These are phyloP conservation scores for Moringa oleifera DNA, from an alignment of 345 rosid species.

Conservation along the genomic window DNA sequence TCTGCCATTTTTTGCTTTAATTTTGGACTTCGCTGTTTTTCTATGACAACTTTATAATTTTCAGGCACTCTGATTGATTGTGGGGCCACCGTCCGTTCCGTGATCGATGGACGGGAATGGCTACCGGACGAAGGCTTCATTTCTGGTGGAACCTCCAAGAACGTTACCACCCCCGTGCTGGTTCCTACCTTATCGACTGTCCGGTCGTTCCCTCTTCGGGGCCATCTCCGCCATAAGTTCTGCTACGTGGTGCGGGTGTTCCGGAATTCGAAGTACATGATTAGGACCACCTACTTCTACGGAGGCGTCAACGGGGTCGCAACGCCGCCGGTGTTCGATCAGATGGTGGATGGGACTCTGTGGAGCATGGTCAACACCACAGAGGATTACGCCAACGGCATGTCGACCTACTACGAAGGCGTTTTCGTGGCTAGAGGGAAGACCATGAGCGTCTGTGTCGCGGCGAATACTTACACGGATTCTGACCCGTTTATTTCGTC, in stretches of 20 bases:
- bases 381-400: constrained; percentile 47
- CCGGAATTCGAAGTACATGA: constrained; percentile 59
- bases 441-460: constrained; percentile 70
- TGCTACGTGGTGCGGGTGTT: constrained; percentile 53
- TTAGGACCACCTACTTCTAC: constrained; percentile 73
- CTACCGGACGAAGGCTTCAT: constrained; percentile 44
- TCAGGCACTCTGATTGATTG: constrained; percentile 69
- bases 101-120: constrained; percentile 51
- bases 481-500: constrained; percentile 93
- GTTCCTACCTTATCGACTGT: constrained; percentile 48
- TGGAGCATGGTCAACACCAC: constrained; percentile 84
- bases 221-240: constrained; percentile 40
- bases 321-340: constrained; percentile 68
- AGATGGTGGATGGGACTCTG: constrained; percentile 80
- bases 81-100: constrained; percentile 41
- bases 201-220: constrained; percentile 65
- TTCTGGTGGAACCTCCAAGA: constrained; percentile 43
- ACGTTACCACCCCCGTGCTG: constrained; percentile 25
- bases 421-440: constrained; percentile 68
- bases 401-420: constrained; percentile 66
- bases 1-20: neutral
- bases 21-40: neutral
- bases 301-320: constrained; percentile 65
- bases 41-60: neutral
- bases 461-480: constrained; percentile 52